Evolutionary conservation across 331 rosid species (phyloP), one percentile per base, ranked within the genome.

Genomic region (Acacia pycnantha): DNA sequence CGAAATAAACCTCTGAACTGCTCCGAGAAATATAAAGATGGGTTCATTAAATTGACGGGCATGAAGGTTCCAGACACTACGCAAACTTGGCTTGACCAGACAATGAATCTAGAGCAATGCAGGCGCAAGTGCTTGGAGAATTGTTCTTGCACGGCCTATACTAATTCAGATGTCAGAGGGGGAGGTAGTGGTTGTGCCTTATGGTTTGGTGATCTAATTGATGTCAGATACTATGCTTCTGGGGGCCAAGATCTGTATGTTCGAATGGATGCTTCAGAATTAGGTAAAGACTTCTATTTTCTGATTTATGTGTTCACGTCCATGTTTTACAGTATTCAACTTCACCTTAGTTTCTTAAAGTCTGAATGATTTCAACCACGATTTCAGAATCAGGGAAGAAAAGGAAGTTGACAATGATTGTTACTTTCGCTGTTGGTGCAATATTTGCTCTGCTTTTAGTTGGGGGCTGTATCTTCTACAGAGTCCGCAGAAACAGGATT

Each of bases 121-220:
- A 76, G 59, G 58, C 35, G 3, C 1, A 79, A 68, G 70, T 90
- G 95, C 87, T 85, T 86, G 89, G 75, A 74, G 2, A 69, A 74
- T 48, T 93, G 93, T 69, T 87, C 88, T 9, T 91, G 97, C 76
- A 82, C 74, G 88, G 94, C 92, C 13, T 87, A 77, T 77, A 77
- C 91, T 12, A 92, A 87, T 78, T 64, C 84, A 11, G 82, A 89
- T 70, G 66, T 88, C 27, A 73, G 87, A 19, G 88, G 92, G 61
- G 18, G 16, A 6, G 90, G 90, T 2, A 82, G 74, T 77, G 91
- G 93, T 12, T 91, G 93, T 8, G 87, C 65, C n/a, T 53, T 84
- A 66, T 89, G 93, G 95, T 78, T 86, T 77, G 87, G 84, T 58
- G 83, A 83, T 8, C 72, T 91, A 35, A 1, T 83, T 35, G 93